Conservation (phyloP, 2,329 filamentous ascomycete species). For the Calonectria multiphialidica region DNA sequence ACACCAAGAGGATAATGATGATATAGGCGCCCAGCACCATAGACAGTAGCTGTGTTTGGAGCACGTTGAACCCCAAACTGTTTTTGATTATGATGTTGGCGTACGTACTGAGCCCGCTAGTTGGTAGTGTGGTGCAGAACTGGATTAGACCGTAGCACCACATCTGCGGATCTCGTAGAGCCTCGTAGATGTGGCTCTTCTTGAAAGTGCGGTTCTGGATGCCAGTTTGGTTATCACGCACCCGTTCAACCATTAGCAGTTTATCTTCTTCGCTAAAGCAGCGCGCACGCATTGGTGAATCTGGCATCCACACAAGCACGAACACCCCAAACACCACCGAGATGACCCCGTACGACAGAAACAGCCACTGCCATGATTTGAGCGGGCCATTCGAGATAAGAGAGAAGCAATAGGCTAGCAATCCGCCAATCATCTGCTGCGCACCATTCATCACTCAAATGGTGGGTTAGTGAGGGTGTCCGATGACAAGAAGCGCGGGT, state of each 20-base stretch:
- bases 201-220: constrained; percentile 67
- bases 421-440: constrained; percentile 79
- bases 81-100: constrained; percentile 79
- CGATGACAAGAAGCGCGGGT: neutral
- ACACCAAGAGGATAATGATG: constrained; percentile 75
- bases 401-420: constrained; percentile 74
- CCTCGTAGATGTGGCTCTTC: constrained; percentile 59
- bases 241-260: constrained; percentile 70
- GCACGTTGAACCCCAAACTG: constrained; percentile 69
- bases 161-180: constrained; percentile 74
- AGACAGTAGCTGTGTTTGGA: constrained; percentile 79
- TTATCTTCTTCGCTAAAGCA: constrained; percentile 77
- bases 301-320: constrained; percentile 73
- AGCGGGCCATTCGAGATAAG: constrained; percentile 65
- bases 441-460: constrained; percentile 75
- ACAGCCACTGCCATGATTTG: constrained; percentile 78
- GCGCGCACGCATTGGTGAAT: constrained; percentile 78
- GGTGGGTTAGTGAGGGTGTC: neutral
- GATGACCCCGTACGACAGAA: constrained; percentile 72
- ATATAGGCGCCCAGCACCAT: constrained; percentile 83
- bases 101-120: constrained; percentile 78
- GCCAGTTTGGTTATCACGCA: constrained; percentile 71
- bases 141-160: constrained; percentile 75
- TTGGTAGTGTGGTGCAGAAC: constrained; percentile 79
- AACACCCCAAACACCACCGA: constrained; percentile 74